Evolutionary conservation across 148 eudicot genomes (phyloP).

Genomic region (Limonium bicolor): DNA sequence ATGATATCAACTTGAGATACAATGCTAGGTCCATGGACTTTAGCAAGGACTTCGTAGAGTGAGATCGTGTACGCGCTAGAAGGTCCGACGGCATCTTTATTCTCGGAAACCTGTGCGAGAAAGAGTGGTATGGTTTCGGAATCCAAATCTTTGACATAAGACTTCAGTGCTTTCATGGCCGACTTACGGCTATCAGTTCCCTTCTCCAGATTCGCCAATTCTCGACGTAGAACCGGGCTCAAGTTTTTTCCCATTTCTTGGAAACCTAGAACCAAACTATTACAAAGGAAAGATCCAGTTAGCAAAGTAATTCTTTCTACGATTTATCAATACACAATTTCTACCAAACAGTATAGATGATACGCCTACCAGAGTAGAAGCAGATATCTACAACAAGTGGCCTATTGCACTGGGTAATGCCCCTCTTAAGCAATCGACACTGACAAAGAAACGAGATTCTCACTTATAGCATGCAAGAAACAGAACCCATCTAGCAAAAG

Average conservation of each 20-base stretch:
- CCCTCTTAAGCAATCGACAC: too few relatives aligned
- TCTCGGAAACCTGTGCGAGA: conserved; percentile 94
- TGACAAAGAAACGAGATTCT: too few relatives aligned
- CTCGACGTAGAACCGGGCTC: conserved; percentile 65
- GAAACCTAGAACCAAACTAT: conserved; percentile 4
- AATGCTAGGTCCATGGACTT: conserved; percentile 85
- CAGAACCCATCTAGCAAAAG: too few relatives aligned
- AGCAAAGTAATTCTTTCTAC: too few relatives aligned
- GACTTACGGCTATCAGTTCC: conserved; percentile 70
- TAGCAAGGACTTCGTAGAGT: conserved; percentile 86
- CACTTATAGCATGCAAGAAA: too few relatives aligned
- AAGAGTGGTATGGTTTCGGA: conserved; percentile 74
- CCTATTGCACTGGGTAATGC: too few relatives aligned
- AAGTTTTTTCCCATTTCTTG: conserved; percentile 56
- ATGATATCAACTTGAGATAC: conserved; percentile 74
- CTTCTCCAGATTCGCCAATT: conserved; percentile 76
- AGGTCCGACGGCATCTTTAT: conserved; percentile 45
- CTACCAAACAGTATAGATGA: too few relatives aligned
- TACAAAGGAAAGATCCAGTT: not conserved
- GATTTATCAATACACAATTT: too few relatives aligned
- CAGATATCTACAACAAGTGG: too few relatives aligned
- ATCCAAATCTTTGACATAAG: conserved; percentile 79
- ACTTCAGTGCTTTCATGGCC: conserved; percentile 83
- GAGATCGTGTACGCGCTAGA: conserved; percentile 85
- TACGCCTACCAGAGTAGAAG: too few relatives aligned